These are phyloP conservation scores for Hansfordia pulvinata DNA, from an alignment of 2,329 filamentous ascomycete genomes.

Conservation along the genomic window DNA sequence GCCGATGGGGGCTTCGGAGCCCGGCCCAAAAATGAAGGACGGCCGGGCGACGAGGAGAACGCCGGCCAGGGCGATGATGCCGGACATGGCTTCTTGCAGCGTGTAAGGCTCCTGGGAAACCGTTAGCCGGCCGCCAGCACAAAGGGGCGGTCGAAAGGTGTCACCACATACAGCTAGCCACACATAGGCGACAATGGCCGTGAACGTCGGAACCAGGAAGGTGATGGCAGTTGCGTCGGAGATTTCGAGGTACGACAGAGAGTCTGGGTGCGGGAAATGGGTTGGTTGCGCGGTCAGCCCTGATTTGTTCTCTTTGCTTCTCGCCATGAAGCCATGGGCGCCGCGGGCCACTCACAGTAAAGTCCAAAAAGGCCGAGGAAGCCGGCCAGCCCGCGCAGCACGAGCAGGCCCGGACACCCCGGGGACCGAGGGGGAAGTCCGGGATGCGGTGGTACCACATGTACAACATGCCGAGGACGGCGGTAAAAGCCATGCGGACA, in stretches of 20 bases:
- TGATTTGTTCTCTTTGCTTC: no score
- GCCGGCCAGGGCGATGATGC: slow-evolving; percentile 54
- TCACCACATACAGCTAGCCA: slow-evolving; percentile 11
- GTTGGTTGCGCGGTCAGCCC: no score
- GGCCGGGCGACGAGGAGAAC: slow-evolving; percentile 67
- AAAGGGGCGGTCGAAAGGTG: no score
- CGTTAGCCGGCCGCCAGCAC: background rate
- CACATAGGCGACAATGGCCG: slow-evolving; percentile 54
- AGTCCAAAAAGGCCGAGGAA: slow-evolving; percentile 51
- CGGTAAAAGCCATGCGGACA: slow-evolving; percentile 24
- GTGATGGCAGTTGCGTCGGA: slow-evolving; percentile 71
- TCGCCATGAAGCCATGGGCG: background rate
- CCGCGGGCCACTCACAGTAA: slow-evolving; percentile 18
- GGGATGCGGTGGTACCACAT: slow-evolving; percentile 32
- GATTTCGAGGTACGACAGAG: slow-evolving; percentile 54
- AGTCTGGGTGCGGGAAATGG: slow-evolving; percentile 32
- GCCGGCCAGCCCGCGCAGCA: slow-evolving; percentile 51
- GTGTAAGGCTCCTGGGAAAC: slow-evolving; percentile 56
- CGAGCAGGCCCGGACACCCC: slow-evolving; percentile 48
- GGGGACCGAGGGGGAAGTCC: slow-evolving; percentile 52
- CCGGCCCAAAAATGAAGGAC: slow-evolving; percentile 34
- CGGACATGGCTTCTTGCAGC: slow-evolving; percentile 54
- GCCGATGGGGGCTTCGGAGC: slow-evolving; percentile 4
- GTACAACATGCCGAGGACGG: slow-evolving; percentile 21
- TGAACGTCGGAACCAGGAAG: slow-evolving; percentile 61